These are phyloP conservation scores for Yamadazyma tumulicola DNA, from an alignment of 805 yeast species.

Conservation along the genomic window DNA sequence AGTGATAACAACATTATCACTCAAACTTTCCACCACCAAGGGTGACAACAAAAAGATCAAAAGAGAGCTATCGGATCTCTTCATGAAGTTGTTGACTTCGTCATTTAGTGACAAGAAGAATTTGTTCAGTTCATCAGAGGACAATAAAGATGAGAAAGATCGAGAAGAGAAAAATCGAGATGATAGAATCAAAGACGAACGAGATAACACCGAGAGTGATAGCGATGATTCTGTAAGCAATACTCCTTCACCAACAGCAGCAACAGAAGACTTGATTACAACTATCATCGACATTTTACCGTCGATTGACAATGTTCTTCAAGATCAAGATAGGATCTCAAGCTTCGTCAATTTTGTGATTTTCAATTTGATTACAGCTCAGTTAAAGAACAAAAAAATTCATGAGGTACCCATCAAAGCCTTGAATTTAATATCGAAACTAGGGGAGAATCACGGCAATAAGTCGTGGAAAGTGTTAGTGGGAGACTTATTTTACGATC, in stretches of 20 bases:
- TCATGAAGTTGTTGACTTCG: conserved; percentile 24
- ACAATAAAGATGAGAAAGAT: background rate
- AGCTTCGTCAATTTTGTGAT: conserved; percentile 50
- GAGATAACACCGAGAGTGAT: conserved; percentile 9
- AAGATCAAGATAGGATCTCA: conserved; percentile 61
- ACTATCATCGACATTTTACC: conserved; percentile 31
- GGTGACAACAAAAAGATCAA: conserved; percentile 60
- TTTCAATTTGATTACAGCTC: conserved; percentile 51
- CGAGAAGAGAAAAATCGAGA: conserved; percentile 1
- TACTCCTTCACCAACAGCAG: conserved; percentile 12
- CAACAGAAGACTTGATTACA: conserved; percentile 43
- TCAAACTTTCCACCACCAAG: conserved; percentile 54
- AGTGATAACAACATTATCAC: conserved; percentile 48
- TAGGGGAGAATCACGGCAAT: conserved; percentile 33
- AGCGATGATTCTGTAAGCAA: conserved; percentile 9
- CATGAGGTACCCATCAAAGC: conserved; percentile 37
- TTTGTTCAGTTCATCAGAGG: conserved; percentile 8
- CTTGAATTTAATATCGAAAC: conserved; percentile 41
- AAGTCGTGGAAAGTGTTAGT: conserved; percentile 64
- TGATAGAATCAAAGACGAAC: conserved; percentile 4
- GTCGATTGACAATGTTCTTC: conserved; percentile 38
- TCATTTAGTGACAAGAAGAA: conserved; percentile 13
- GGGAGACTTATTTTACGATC: conserved; percentile 62
- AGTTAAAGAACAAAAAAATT: conserved; percentile 43
- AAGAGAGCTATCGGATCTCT: conserved; percentile 49